phyloP scores from a whole-genome alignment of 305 asterid species.

The Fraxinus xanthoxyloides region DNA sequence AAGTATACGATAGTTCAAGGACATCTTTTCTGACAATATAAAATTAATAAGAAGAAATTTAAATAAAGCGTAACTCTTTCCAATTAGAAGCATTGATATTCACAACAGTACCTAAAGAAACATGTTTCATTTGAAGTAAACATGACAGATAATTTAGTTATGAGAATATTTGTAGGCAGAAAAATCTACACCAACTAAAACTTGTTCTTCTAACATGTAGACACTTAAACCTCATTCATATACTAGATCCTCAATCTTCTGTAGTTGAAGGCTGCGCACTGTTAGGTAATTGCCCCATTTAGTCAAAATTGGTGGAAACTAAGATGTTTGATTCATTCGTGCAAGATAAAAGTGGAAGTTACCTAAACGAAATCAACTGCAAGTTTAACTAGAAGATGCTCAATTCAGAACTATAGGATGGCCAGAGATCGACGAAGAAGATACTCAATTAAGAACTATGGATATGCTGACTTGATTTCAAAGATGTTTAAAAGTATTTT shows the following conservation, averaged over 20 bases:
- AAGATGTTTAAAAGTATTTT: neutral
- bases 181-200: slow-evolving; percentile 20
- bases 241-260: slow-evolving; percentile 45
- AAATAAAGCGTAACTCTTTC: neutral
- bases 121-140: neutral
- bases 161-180: neutral
- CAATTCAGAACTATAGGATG: neutral
- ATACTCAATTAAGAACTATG: neutral
- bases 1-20: neutral
- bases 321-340: neutral
- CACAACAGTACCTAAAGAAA: slow-evolving; percentile 17
- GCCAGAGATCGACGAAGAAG: neutral
- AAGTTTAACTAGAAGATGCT: neutral
- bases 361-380: neutral
- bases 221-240: neutral
- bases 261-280: slow-evolving; percentile 71
- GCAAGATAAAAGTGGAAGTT: neutral
- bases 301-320: no score
- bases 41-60: neutral
- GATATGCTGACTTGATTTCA: neutral
- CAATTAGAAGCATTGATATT: neutral
- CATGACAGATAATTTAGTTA: neutral
- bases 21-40: neutral
- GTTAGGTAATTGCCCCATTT: no score
- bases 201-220: slow-evolving; percentile 3